phyloP scores from a whole-genome alignment of 352 stramenopile species.

The Pythium volutum region DNA sequence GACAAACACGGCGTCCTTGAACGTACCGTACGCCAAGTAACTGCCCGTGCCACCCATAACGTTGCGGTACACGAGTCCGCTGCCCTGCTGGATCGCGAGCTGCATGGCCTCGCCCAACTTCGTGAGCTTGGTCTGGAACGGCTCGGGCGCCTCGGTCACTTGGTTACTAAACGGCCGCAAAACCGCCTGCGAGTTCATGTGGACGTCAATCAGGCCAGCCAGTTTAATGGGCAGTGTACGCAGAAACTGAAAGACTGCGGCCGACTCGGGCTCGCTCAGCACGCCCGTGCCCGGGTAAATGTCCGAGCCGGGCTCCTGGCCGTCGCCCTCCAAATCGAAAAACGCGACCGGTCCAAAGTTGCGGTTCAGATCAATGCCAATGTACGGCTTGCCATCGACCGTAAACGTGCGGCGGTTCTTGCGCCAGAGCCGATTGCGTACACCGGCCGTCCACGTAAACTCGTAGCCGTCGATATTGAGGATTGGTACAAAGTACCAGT shows the following conservation, averaged over 20 bases:
- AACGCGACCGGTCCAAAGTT: conserved; percentile 30
- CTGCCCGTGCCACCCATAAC: conserved; percentile 16
- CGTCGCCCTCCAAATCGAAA: conserved; percentile 21
- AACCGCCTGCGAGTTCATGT: conserved; percentile 19
- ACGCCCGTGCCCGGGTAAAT: conserved; percentile 10
- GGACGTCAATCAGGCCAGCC: conserved; percentile 19
- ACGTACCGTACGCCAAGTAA: conserved; percentile 23
- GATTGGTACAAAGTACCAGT: conserved; percentile 39
- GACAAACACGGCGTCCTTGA: conserved; percentile 23
- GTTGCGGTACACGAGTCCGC: conserved; percentile 14
- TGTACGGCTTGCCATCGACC: not conserved
- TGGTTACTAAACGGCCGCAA: conserved; percentile 28
- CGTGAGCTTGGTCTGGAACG: conserved; percentile 23
- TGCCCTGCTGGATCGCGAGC: conserved; percentile 4
- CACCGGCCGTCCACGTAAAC: conserved; percentile 25
- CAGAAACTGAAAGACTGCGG: conserved; percentile 26
- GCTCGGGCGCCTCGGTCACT: conserved; percentile 18
- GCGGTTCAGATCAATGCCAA: conserved; percentile 38
- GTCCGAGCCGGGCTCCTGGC: not conserved
- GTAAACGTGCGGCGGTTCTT: conserved; percentile 30
- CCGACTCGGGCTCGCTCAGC: conserved; percentile 31
- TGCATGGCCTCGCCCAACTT: conserved; percentile 17
- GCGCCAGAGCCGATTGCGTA: conserved; percentile 31
- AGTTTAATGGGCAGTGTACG: conserved; percentile 6
- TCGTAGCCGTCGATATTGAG: conserved; percentile 36